These are phyloP conservation scores for Lepiota venenata DNA, from an alignment of 768 basidiomycete species.

Conservation along the genomic window DNA sequence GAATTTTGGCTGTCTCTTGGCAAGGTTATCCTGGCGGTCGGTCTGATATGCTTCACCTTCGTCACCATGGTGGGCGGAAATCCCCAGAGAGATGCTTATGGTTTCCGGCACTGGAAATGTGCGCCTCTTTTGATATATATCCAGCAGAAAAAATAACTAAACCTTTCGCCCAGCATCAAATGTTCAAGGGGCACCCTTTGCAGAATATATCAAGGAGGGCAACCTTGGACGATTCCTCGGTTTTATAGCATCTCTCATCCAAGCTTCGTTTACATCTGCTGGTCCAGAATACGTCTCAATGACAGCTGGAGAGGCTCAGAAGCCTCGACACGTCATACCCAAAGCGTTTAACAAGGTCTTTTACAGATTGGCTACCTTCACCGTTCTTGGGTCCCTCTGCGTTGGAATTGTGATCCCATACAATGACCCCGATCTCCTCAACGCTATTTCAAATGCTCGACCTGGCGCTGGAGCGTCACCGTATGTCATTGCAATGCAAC, in stretches of 20 bases:
- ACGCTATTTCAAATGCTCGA: constrained; percentile 51
- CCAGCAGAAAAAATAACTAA: not conserved
- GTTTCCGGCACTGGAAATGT: constrained; percentile 53
- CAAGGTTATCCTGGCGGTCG: constrained; percentile 44
- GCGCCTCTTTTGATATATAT: constrained; percentile 15
- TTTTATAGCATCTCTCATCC: constrained; percentile 58
- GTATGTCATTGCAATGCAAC: constrained; percentile 81
- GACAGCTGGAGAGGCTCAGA: constrained; percentile 69
- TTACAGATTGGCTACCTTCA: constrained; percentile 77
- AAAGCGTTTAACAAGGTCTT: constrained; percentile 74
- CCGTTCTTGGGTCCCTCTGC: constrained; percentile 67
- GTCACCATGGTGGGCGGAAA: constrained; percentile 62
- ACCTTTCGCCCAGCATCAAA: constrained; percentile 30
- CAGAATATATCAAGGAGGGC: constrained; percentile 53
- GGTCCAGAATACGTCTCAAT: constrained; percentile 53
- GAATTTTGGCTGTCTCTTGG: constrained; percentile 55
- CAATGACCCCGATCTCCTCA: constrained; percentile 54
- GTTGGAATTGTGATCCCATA: constrained; percentile 79
- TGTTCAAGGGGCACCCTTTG: constrained; percentile 50
- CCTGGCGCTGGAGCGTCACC: constrained; percentile 65
- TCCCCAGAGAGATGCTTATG: constrained; percentile 49
- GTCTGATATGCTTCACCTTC: constrained; percentile 53
- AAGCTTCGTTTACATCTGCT: constrained; percentile 60
- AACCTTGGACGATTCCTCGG: constrained; percentile 57
- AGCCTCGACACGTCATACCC: constrained; percentile 68